phyloP scores from a whole-genome alignment of 371 early-diverging fungal genomes.

The Capniomyces stellatus region DNA sequence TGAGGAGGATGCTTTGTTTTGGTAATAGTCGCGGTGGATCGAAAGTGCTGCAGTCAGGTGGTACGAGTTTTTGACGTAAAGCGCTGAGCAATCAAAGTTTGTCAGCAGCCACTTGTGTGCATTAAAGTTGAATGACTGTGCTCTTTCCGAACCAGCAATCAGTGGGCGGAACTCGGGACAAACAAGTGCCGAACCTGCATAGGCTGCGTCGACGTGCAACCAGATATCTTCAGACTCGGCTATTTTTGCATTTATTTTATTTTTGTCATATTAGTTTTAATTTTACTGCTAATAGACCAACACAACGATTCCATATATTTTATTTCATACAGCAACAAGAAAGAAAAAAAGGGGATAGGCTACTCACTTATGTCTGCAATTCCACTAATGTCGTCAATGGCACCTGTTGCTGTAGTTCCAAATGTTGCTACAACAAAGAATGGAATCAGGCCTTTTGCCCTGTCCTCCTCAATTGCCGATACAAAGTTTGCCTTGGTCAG shows the following conservation, averaged over 20 bases:
- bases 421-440: slow-evolving; percentile 35
- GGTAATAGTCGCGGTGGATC: slow-evolving; percentile 27
- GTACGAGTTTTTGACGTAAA: slow-evolving; percentile 24
- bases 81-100: slow-evolving; percentile 29
- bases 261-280: background rate
- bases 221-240: slow-evolving; percentile 16
- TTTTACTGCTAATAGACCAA: too few species aligned
- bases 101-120: slow-evolving; percentile 39
- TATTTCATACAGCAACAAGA: too few species aligned
- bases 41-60: slow-evolving; percentile 16
- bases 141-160: slow-evolving; percentile 21
- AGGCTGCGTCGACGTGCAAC: slow-evolving; percentile 41
- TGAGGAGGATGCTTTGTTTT: slow-evolving; percentile 17
- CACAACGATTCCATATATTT: too few species aligned
- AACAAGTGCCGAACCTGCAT: slow-evolving; percentile 32
- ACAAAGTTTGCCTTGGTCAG: slow-evolving; percentile 17
- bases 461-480: slow-evolving; percentile 25
- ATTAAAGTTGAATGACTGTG: slow-evolving; percentile 36
- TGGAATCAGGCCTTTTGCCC: slow-evolving; percentile 29
- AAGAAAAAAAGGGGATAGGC: slow-evolving; percentile 7
- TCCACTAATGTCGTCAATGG: slow-evolving; percentile 31
- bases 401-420: slow-evolving; percentile 35
- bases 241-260: slow-evolving; percentile 3
- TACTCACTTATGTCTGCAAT: slow-evolving; percentile 23
- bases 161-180: slow-evolving; percentile 32